Evolutionary conservation across 768 basidiomycete genomes (phyloP).

Genomic region (Boletellus emodensis): DNA sequence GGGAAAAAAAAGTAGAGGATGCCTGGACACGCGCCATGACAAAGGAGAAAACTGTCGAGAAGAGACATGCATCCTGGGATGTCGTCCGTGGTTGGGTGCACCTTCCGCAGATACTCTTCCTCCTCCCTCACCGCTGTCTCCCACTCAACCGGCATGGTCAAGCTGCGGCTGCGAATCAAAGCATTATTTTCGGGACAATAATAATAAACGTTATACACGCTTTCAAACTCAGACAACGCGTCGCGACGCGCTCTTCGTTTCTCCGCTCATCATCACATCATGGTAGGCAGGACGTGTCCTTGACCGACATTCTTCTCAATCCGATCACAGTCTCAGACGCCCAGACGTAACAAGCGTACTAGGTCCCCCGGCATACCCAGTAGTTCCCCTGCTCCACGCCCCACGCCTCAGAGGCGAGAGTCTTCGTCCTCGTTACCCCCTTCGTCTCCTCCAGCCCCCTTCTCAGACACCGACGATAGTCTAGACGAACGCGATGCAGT

Average conservation of each 20-base stretch:
- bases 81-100: slow-evolving; percentile 75
- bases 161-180: neutral
- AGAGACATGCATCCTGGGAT: slow-evolving; percentile 78
- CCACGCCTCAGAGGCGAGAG: slow-evolving; percentile 47
- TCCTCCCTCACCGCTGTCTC: slow-evolving; percentile 63
- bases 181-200: neutral
- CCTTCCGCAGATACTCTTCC: slow-evolving; percentile 53
- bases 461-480: slow-evolving; percentile 85
- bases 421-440: slow-evolving; percentile 79
- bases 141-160: slow-evolving; percentile 45
- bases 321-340: slow-evolving; percentile 35
- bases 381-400: slow-evolving; percentile 42
- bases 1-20: neutral
- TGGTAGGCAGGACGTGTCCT: slow-evolving; percentile 34
- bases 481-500: slow-evolving; percentile 67
- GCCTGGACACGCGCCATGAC: slow-evolving; percentile 49
- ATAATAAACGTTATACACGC: slow-evolving; percentile 21
- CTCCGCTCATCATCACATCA: slow-evolving; percentile 23
- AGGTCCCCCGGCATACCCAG: slow-evolving; percentile 50
- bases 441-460: slow-evolving; percentile 76
- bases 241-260: slow-evolving; percentile 42
- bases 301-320: neutral
- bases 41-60: slow-evolving; percentile 68
- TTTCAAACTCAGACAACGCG: slow-evolving; percentile 48
- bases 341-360: slow-evolving; percentile 60